Conservation (phyloP, 805 yeast genomes). For the Nakazawaea peltata region DNA sequence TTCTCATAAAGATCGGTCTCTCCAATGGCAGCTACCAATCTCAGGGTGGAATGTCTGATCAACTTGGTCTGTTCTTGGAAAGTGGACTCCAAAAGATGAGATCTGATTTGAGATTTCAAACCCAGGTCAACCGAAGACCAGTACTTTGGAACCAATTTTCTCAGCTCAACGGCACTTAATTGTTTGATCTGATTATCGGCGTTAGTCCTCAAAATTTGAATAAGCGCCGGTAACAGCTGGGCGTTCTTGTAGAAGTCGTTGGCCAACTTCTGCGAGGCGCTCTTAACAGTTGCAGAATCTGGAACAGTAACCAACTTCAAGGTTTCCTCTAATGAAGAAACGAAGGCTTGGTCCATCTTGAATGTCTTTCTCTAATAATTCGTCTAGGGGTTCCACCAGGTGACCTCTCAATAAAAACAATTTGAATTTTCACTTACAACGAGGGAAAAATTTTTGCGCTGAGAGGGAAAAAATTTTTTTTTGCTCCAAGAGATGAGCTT, state of each 20-base stretch:
- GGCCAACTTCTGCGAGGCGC: slow-evolving; percentile 69
- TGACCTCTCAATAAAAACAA: not conserved
- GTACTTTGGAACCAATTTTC: slow-evolving; percentile 66
- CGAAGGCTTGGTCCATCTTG: slow-evolving; percentile 62
- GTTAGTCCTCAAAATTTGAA: slow-evolving; percentile 71
- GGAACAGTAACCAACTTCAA: slow-evolving; percentile 74
- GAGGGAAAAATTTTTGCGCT: not conserved
- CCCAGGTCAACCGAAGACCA: slow-evolving; percentile 54
- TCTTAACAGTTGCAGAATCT: slow-evolving; percentile 72
- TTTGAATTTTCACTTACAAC: too few relatives aligned
- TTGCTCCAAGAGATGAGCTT: not conserved
- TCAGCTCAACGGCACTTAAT: slow-evolving; percentile 93
- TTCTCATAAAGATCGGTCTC: slow-evolving; percentile 55
- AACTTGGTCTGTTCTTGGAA: slow-evolving; percentile 52
- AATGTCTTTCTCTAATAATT: not conserved
- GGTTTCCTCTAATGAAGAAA: slow-evolving; percentile 68
- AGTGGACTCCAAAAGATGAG: slow-evolving; percentile 59
- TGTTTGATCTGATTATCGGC: slow-evolving; percentile 70
- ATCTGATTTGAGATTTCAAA: slow-evolving; percentile 54
- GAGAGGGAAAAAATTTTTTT: not conserved
- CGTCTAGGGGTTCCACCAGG: too few relatives aligned
- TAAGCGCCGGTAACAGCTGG: slow-evolving; percentile 68
- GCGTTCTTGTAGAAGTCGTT: slow-evolving; percentile 67
- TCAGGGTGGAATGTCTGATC: slow-evolving; percentile 83
- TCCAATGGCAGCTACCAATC: slow-evolving; percentile 84